A percentile compares a stretch with the other conserved stretches of the same genome.
Conservation (phyloP, 352 stramenopile species). For the Phytopythium delawarense region DNA sequence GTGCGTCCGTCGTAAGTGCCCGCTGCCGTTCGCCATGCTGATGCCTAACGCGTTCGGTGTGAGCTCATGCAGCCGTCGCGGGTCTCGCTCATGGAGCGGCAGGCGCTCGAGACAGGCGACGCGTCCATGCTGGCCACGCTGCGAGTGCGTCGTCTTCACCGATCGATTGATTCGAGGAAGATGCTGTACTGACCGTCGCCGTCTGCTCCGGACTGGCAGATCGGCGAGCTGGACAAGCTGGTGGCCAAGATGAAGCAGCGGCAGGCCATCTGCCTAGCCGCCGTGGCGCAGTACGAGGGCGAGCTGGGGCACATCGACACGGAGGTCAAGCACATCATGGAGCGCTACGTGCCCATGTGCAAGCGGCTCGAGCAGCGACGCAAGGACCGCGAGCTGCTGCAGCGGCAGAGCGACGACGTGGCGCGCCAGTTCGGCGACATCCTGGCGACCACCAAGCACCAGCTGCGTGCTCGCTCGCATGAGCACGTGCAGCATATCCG, state of each 20-base stretch:
- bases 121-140: slow-evolving; percentile 72
- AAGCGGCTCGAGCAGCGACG: slow-evolving; percentile 52
- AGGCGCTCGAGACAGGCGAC: slow-evolving; percentile 63
- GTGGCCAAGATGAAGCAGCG: slow-evolving; percentile 65
- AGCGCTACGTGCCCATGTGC: slow-evolving; percentile 54
- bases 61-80: slow-evolving; percentile 26
- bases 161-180: too few relatives aligned
- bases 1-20: neutral
- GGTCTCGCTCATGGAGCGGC: slow-evolving; percentile 67
- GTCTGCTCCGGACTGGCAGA: slow-evolving; percentile 24
- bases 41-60: neutral
- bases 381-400: slow-evolving; percentile 37
- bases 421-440: slow-evolving; percentile 64
- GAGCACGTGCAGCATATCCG: slow-evolving; percentile 64
- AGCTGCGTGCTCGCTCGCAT: slow-evolving; percentile 40
- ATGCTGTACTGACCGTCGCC: neutral
- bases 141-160: slow-evolving; percentile 23
- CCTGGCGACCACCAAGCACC: slow-evolving; percentile 53
- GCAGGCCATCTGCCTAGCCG: slow-evolving; percentile 47
- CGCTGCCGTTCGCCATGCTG: neutral
- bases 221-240: slow-evolving; percentile 67
- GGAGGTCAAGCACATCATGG: slow-evolving; percentile 61
- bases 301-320: slow-evolving; percentile 63
- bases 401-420: slow-evolving; percentile 43
- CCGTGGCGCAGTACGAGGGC: slow-evolving; percentile 43